Evolutionary conservation across 306 rosid genomes (phyloP).

Genomic region (Castanea mollissima): DNA sequence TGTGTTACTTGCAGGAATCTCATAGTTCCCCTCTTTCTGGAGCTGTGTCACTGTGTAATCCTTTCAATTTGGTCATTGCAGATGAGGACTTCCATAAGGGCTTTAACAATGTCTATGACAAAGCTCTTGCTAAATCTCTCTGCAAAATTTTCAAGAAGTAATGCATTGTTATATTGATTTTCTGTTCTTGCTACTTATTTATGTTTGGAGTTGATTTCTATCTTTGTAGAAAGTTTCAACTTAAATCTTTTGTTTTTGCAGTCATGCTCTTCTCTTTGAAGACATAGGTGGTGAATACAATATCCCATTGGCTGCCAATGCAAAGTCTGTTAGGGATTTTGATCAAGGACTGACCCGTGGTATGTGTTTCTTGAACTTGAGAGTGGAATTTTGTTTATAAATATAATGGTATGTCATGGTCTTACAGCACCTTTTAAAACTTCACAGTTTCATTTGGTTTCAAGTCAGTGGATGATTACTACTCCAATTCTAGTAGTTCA

Average conservation of each 20-base stretch:
- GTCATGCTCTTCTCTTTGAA: slow-evolving; percentile 81
- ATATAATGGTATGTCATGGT: slow-evolving; percentile 16
- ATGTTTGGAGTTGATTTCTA: slow-evolving; percentile 14
- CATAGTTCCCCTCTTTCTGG: slow-evolving; percentile 71
- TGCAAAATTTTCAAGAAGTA: slow-evolving; percentile 73
- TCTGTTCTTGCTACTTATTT: slow-evolving; percentile 3
- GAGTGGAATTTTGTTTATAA: neutral
- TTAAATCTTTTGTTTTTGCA: slow-evolving; percentile 23
- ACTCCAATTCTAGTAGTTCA: slow-evolving; percentile 79
- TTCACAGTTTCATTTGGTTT: slow-evolving; percentile 93
- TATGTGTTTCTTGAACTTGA: slow-evolving; percentile 29
- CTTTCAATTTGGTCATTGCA: slow-evolving; percentile 81
- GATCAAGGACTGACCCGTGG: slow-evolving; percentile 93
- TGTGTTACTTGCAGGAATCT: slow-evolving; percentile 64
- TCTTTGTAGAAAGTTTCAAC: neutral
- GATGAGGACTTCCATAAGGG: slow-evolving; percentile 95
- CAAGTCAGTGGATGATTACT: slow-evolving; percentile 95
- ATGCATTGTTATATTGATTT: slow-evolving; percentile 20
- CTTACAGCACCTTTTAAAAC: slow-evolving; percentile 16
- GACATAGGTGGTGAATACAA: slow-evolving; percentile 72
- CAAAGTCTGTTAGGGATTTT: slow-evolving; percentile 79
- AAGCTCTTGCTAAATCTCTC: slow-evolving; percentile 68
- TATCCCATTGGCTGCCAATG: slow-evolving; percentile 64
- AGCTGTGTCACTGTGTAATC: slow-evolving; percentile 95
- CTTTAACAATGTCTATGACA: slow-evolving; percentile 52